phyloP scores from a whole-genome alignment of 2,329 filamentous ascomycete genomes.

The Fusarium neocosmosporiellum region DNA sequence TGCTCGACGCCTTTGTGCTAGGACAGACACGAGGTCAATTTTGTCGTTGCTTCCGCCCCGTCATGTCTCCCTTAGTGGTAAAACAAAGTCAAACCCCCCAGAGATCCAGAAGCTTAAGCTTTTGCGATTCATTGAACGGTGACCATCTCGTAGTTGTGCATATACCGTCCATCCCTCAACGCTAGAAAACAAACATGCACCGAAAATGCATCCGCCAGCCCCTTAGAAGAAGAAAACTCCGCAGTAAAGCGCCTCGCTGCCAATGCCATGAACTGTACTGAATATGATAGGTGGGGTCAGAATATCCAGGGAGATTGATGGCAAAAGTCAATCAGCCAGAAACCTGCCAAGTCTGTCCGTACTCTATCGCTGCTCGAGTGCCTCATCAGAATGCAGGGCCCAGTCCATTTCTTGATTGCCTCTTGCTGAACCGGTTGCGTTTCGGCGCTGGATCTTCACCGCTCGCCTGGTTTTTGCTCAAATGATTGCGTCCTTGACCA shows the following conservation, averaged over 20 bases:
- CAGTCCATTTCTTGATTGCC: constrained; percentile 94
- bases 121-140: constrained; percentile 6
- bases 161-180: constrained; percentile 17
- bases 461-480: constrained; percentile 69
- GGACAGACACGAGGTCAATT: constrained; percentile 2
- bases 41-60: background rate
- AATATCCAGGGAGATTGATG: constrained; percentile 33
- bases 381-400: constrained; percentile 80
- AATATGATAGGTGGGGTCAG: constrained; percentile 39
- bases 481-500: constrained; percentile 66
- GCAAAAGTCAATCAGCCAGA: constrained; percentile 15
- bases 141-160: background rate
- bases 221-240: constrained; percentile 44
- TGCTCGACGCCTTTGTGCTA: background rate
- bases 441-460: constrained; percentile 64
- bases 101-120: constrained; percentile 13
- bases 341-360: constrained; percentile 20
- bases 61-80: background rate
- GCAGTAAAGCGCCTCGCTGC: constrained; percentile 49
- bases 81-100: background rate
- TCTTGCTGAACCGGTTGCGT: constrained; percentile 83
- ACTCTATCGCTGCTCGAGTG: constrained; percentile 6
- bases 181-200: constrained; percentile 40
- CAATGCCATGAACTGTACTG: constrained; percentile 46
- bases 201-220: constrained; percentile 39